These are phyloP conservation scores for Monosporascus sp. DNA, from an alignment of 2,329 filamentous ascomycete genomes.

Conservation along the genomic window DNA sequence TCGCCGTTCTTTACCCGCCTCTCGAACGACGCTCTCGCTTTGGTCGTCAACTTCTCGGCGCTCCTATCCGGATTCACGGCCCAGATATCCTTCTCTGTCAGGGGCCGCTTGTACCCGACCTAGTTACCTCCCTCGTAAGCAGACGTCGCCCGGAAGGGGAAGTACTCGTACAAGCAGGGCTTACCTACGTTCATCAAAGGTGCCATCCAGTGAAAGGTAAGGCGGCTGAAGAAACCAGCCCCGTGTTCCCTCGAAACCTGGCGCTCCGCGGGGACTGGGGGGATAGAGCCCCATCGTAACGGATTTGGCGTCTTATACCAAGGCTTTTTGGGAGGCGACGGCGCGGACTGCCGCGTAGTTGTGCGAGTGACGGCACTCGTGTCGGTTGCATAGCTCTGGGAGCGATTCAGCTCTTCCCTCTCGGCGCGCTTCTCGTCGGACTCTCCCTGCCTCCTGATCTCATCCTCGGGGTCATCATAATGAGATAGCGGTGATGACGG, in stretches of 20 bases:
- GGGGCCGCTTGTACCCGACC: conserved; percentile 77
- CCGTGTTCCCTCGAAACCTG: conserved; percentile 61
- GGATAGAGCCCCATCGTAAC: conserved; percentile 52
- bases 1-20: conserved; percentile 62
- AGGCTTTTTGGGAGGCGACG: conserved; percentile 38
- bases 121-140: conserved; percentile 26
- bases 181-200: conserved; percentile 70
- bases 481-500: conserved; percentile 9
- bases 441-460: conserved; percentile 21
- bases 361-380: conserved; percentile 44
- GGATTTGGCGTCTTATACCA: conserved; percentile 63
- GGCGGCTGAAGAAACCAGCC: conserved; percentile 66
- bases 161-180: neutral
- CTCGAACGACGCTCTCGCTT: conserved; percentile 63
- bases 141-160: conserved; percentile 3
- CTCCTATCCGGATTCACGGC: conserved; percentile 75
- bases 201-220: conserved; percentile 88
- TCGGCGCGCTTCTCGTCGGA: conserved; percentile 20
- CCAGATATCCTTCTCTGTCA: conserved; percentile 86
- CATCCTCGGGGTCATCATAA: conserved; percentile 21
- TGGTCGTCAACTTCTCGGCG: conserved; percentile 63
- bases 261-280: conserved; percentile 50
- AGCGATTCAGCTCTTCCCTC: conserved; percentile 33
- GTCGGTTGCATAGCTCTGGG: conserved; percentile 50
- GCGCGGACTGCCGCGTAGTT: conserved; percentile 28